These are phyloP conservation scores for Aegilops umbellulata DNA, from an alignment of 176 grass and related monocot genomes.

Conservation along the genomic window DNA sequence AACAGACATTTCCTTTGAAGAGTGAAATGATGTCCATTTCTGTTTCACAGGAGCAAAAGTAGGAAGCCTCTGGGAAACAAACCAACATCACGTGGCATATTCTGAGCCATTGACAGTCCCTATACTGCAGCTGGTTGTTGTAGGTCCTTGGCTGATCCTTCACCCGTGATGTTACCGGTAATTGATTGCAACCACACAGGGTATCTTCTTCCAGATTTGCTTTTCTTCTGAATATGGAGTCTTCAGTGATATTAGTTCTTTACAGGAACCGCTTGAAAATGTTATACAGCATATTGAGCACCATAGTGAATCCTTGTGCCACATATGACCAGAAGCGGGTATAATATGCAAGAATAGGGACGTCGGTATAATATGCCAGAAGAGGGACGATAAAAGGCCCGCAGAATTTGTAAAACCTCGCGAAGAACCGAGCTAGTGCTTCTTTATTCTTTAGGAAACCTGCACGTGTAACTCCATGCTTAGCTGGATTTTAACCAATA, in stretches of 20 bases:
- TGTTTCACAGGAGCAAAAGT: slow-evolving; percentile 8
- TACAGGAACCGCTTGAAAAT: slow-evolving; percentile 43
- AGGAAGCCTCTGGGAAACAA: not conserved
- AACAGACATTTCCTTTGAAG: not conserved
- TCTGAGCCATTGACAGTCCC: not conserved
- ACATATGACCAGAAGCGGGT: slow-evolving; percentile 43
- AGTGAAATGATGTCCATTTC: not conserved
- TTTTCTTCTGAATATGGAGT: not conserved
- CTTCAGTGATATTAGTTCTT: not conserved
- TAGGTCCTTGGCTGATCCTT: not conserved
- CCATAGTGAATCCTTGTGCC: slow-evolving; percentile 22
- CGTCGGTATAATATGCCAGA: slow-evolving; percentile 46
- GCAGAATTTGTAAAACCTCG: slow-evolving; percentile 40
- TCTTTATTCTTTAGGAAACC: slow-evolving; percentile 61
- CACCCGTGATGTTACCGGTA: not conserved
- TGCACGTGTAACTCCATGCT: slow-evolving; percentile 32
- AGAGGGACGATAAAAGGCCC: slow-evolving; percentile 50
- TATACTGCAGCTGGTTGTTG: not conserved
- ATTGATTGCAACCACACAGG: not conserved
- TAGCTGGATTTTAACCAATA: slow-evolving; percentile 11
- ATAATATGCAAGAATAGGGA: slow-evolving; percentile 54
- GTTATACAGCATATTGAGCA: slow-evolving; percentile 34
- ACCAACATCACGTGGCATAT: not conserved
- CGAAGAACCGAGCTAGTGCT: slow-evolving; percentile 21
- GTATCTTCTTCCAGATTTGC: not conserved